Conservation (phyloP, 2,329 filamentous ascomycete species). For the Chaetomiaceae sp. region DNA sequence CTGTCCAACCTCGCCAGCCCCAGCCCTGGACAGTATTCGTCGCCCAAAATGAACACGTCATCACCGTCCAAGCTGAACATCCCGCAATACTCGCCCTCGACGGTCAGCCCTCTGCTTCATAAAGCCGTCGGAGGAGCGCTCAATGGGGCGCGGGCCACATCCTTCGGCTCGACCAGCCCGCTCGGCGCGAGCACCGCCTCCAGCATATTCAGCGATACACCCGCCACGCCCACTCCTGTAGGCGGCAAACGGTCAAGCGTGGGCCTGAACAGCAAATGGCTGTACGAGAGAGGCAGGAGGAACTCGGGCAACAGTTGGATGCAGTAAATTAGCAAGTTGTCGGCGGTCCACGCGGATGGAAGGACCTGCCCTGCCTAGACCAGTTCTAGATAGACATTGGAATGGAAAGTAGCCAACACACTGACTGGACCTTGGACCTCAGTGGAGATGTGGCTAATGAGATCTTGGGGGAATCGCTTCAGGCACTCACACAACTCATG, state of each 20-base stretch:
- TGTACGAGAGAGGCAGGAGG: slow-evolving; percentile 75
- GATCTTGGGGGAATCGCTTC: too few species aligned
- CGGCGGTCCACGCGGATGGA: background rate
- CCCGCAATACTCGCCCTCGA: slow-evolving; percentile 36
- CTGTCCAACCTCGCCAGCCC: slow-evolving; percentile 52
- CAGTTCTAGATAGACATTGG: background rate
- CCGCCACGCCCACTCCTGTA: slow-evolving; percentile 63
- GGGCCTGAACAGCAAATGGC: slow-evolving; percentile 84
- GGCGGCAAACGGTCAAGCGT: slow-evolving; percentile 65
- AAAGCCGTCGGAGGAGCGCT: slow-evolving; percentile 46
- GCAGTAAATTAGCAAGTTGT: slow-evolving; percentile 13
- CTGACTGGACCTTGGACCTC: too few species aligned
- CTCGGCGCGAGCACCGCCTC: slow-evolving; percentile 44
- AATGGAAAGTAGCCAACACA: too few species aligned
- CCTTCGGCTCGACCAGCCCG: slow-evolving; percentile 53
- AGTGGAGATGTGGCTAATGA: too few species aligned
- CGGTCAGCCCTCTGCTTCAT: slow-evolving; percentile 55
- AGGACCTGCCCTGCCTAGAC: background rate
- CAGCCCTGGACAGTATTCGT: slow-evolving; percentile 5
- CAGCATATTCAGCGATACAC: slow-evolving; percentile 48
- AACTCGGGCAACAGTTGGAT: slow-evolving; percentile 37
- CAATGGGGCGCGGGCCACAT: slow-evolving; percentile 38
- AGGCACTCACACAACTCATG: too few species aligned
- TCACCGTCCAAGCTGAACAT: slow-evolving; percentile 13
- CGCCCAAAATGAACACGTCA: slow-evolving; percentile 24